phyloP scores from a whole-genome alignment of 805 yeast species.

The Brettanomyces anomalus region DNA sequence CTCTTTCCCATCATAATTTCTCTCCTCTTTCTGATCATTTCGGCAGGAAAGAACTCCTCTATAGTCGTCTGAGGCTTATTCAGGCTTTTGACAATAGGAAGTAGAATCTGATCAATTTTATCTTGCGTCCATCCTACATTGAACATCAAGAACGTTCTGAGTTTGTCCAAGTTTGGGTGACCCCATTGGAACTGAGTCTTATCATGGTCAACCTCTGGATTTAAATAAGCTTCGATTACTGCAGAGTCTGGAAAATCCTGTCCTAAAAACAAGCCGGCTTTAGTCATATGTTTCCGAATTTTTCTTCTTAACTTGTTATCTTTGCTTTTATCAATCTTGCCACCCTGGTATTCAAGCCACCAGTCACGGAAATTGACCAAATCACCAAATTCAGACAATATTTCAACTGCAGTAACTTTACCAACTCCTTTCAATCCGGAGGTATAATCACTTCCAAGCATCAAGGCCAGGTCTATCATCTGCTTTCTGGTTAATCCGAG shows the following conservation, averaged over 20 bases:
- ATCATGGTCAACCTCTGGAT: slow-evolving; percentile 83
- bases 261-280: slow-evolving; percentile 35
- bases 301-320: slow-evolving; percentile 46
- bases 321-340: slow-evolving; percentile 28
- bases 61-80: slow-evolving; percentile 60
- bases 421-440: slow-evolving; percentile 91
- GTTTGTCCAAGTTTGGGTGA: slow-evolving; percentile 69
- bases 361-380: slow-evolving; percentile 39
- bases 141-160: slow-evolving; percentile 58
- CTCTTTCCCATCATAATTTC: slow-evolving; percentile 50
- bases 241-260: slow-evolving; percentile 59
- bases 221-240: slow-evolving; percentile 64
- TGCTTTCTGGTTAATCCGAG: slow-evolving; percentile 56
- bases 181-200: slow-evolving; percentile 83
- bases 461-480: slow-evolving; percentile 71
- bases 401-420: slow-evolving; percentile 86
- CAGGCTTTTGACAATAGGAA: slow-evolving; percentile 78
- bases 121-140: slow-evolving; percentile 76
- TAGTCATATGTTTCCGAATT: slow-evolving; percentile 48
- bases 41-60: slow-evolving; percentile 62
- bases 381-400: slow-evolving; percentile 70
- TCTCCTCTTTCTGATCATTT: slow-evolving; percentile 36
- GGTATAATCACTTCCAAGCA: slow-evolving; percentile 93
- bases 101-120: slow-evolving; percentile 69
- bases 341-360: slow-evolving; percentile 43